Base-by-base conservation (phyloP, 2,329 filamentous ascomycete genomes). In the Cyphellophora attinorum region DNA sequence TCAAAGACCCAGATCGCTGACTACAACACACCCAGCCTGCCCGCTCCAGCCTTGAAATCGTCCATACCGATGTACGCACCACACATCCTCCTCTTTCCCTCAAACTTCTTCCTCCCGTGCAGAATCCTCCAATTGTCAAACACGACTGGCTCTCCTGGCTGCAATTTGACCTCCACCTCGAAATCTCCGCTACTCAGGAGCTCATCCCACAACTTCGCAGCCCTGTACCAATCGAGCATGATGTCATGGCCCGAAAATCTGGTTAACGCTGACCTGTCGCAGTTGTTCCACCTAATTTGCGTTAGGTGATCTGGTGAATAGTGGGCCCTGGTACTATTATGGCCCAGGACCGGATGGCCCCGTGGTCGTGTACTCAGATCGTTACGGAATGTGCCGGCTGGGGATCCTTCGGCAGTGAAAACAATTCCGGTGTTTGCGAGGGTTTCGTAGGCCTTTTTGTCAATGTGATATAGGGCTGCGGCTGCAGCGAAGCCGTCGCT, bases 61-160 rank as follows among this genome's bases (percentile, higher is more conserved):
- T 49, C 46, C 42, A 49, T 47, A 19, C 39, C 64, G 86, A 85
- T 80, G 51, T 96, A 96, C 6, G 75, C 89, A 40, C 91, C 91
- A 57, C 88, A 95, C 52, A 98, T 83, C 46, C 88, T 77, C 46
- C 91, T 70, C 52, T 81, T 76, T 2, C 91, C 91, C 5, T 78
- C 81, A 52, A 96, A 98, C 0, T 74, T 74, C 33, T 78, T 78
- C 48, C 91, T 70, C 1, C 89, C 91, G 58, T 98, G 91, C 48
- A 96, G 62, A 19, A 95, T 81, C 39, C 91, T 74, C 86, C 89
- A 95, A 53, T 98, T 96, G 55, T 98, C 85, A 57, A 98, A 95
- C 30, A 96, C 82, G 37, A 95, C 52, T 5, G 85, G 72, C 34
- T 67, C 76, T 2, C 91, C 91, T 0, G 91, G 89, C 50, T 72